Evolutionary conservation across 495 filamentous ascomycete species (phyloP), one percentile per base, ranked within the genome.

Genomic region (Daldinia vernicosa): DNA sequence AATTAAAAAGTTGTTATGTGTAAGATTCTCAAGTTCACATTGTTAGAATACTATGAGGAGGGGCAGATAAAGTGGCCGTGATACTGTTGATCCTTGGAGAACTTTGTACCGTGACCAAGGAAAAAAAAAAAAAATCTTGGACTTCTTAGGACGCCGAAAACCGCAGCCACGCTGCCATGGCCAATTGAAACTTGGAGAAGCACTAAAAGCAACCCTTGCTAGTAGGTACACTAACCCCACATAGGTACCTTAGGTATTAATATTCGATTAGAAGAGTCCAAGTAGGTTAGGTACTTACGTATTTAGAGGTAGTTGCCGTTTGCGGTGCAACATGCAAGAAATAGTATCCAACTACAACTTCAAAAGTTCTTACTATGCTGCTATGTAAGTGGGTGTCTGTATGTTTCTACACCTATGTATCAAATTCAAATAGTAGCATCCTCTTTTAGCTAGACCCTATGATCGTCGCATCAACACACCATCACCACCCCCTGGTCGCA

Each of bases 41-140:
- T 73, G 66, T 69, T 69, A 73, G 66, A 28, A 54, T 35, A 30
- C 47, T 69, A 69, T 54, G 61, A 63, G 66, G 70, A 69, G 70
- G 70, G 70, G 70, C 70, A 73, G 58, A 45, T 56, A 24, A 57
- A 72, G 9, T 69, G 30, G 60, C 66, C 66, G 66, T 52, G 66
- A 73, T 69, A 57, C n/a, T 66, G 50, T 69, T 73, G n/a, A 66
- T 64, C 63, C 58, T 26, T 14, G 37, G 26, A 58, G 27, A 67
- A 45, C 55, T 37, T 57, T 64, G 67, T 60, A 64, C 32, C 55
- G 35, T 66, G 70, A 66, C 70, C 66, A 58, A 54, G 53, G 52
- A 64, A 70, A 60, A 60, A 60, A 60, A 63, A 70, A 71, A 72
- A 68, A 73, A 57, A 47, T 62, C 53, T 56, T 35, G 53, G 28